Conservation (phyloP, 331 rosid species). For the Malus hybrid region DNA sequence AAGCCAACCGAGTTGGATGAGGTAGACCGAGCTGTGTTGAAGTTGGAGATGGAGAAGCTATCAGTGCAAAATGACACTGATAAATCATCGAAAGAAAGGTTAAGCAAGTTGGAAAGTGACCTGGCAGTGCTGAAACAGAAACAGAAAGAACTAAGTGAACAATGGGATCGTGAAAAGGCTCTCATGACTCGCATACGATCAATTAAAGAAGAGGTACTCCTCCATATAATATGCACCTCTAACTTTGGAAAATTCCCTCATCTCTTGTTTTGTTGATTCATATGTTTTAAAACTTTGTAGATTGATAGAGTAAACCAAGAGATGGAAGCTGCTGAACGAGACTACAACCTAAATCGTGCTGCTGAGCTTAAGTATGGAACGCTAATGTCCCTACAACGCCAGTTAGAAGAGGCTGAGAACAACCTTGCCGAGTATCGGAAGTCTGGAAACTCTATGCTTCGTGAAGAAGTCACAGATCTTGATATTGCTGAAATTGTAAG, state of each 20-base stretch:
- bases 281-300: constrained; percentile 24
- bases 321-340: constrained; percentile 97
- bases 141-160: constrained; percentile 62
- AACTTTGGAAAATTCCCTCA: neutral
- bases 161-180: constrained; percentile 71
- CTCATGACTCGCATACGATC: constrained; percentile 79
- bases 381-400: constrained; percentile 64
- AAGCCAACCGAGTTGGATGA: constrained; percentile 96
- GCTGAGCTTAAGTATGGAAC: constrained; percentile 98
- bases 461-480: constrained; percentile 85
- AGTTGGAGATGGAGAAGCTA: constrained; percentile 95
- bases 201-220: constrained; percentile 80
- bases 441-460: constrained; percentile 65
- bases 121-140: constrained; percentile 60
- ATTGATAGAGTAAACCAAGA: constrained; percentile 95
- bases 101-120: constrained; percentile 69
- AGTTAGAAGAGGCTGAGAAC: constrained; percentile 73
- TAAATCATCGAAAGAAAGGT: constrained; percentile 82
- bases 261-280: neutral
- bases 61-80: constrained; percentile 85
- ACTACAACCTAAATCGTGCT: constrained; percentile 83
- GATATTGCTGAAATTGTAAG: constrained; percentile 85
- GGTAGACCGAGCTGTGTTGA: constrained; percentile 76
- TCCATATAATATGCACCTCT: neutral
- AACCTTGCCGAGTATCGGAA: constrained; percentile 59